phyloP scores from a whole-genome alignment of 768 basidiomycete species.

The Rhizopogon vinicolor region DNA sequence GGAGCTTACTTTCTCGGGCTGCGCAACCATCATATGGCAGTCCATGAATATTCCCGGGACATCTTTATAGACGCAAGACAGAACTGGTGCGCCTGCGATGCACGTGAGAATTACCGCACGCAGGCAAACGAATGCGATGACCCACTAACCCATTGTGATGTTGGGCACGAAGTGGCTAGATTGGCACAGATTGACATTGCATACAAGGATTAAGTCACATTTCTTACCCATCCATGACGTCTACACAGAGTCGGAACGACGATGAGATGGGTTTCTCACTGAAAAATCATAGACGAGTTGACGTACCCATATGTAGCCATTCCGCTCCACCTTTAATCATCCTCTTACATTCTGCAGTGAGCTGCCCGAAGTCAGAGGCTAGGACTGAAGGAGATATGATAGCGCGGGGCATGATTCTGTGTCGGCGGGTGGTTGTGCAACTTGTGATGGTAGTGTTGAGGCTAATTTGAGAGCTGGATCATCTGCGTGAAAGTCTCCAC shows the following conservation, averaged over 20 bases:
- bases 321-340: conserved; percentile 96
- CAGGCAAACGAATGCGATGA: background rate
- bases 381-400: conserved; percentile 98
- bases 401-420: conserved; percentile 63
- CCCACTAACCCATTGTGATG: conserved; percentile 85
- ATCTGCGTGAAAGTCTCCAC: background rate
- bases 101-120: conserved; percentile 6
- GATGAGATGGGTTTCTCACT: conserved; percentile 10
- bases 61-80: conserved; percentile 78
- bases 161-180: conserved; percentile 95
- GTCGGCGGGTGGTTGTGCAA: background rate
- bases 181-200: conserved; percentile 7
- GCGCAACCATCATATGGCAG: conserved; percentile 99
- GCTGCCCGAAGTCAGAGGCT: conserved; percentile 94
- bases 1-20: conserved; percentile 74
- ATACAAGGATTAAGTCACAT: conserved; percentile 2
- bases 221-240: conserved; percentile 94
- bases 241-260: conserved; percentile 33
- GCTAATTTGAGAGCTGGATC: background rate
- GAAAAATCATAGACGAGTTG: conserved; percentile 1
- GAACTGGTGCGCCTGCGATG: conserved; percentile 73
- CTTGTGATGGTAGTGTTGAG: background rate
- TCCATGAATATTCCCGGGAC: conserved; percentile 99
- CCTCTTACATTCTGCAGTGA: conserved; percentile 91
- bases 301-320: conserved; percentile 95